Evolutionary conservation across 2,329 filamentous ascomycete species (phyloP).

Genomic region (Colletotrichum ledebouriae): DNA sequence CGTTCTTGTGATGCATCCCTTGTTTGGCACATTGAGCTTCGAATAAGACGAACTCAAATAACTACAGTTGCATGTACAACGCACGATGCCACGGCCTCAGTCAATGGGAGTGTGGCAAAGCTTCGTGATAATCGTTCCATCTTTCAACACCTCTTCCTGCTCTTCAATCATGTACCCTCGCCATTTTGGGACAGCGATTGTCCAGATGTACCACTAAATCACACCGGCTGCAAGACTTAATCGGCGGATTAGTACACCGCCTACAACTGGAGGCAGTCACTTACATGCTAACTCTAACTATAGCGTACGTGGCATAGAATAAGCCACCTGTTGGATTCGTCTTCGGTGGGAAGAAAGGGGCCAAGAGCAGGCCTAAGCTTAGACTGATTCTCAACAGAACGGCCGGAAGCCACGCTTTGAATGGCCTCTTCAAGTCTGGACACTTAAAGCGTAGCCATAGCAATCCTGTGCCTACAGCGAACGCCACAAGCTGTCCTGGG

Average conservation of each 20-base stretch:
- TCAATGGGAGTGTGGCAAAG: constrained; percentile 53
- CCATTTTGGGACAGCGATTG: constrained; percentile 69
- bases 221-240: constrained; percentile 70
- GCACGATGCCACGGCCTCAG: no score
- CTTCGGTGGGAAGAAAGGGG: constrained; percentile 73
- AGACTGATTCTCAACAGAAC: constrained; percentile 68
- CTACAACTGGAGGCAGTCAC: constrained; percentile 46
- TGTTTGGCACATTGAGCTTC: no score
- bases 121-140: constrained; percentile 76
- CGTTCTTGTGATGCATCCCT: no score
- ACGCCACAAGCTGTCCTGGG: constrained; percentile 70
- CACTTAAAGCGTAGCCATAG: constrained; percentile 71
- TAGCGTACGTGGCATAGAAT: constrained; percentile 67
- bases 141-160: constrained; percentile 68
- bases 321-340: constrained; percentile 59
- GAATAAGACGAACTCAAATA: no score
- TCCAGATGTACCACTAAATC: constrained; percentile 78
- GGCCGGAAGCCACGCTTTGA: constrained; percentile 73
- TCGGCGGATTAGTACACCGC: not conserved
- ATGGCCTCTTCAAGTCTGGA: constrained; percentile 73
- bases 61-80: no score
- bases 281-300: constrained; percentile 67
- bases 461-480: constrained; percentile 70
- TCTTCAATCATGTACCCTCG: constrained; percentile 74
- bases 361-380: constrained; percentile 67